Evolutionary conservation across 495 filamentous ascomycete genomes (phyloP).

Genomic region (Chaetomium cochliodes): DNA sequence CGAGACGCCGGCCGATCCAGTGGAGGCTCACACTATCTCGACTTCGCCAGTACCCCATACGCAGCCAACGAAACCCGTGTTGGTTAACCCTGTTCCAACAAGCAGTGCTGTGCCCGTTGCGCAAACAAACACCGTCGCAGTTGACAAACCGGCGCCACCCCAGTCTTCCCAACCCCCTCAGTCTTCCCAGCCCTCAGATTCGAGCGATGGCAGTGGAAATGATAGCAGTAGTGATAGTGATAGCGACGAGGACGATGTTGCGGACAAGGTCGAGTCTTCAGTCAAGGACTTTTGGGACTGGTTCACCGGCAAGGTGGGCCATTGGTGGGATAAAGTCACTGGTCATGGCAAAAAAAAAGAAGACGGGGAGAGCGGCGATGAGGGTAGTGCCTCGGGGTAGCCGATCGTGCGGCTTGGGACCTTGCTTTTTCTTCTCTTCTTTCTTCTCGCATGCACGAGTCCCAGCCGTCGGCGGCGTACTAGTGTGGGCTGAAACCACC

Average conservation of each 20-base stretch:
- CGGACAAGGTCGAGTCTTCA: slow-evolving; percentile 25
- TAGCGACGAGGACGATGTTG: slow-evolving; percentile 20
- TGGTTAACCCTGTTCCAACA: slow-evolving; percentile 23
- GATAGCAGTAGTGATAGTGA: slow-evolving; percentile 19
- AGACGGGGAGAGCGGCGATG: slow-evolving; percentile 1
- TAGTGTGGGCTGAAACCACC: not conserved
- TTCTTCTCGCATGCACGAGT: not conserved
- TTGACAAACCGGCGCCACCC: slow-evolving; percentile 27
- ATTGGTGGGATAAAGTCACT: slow-evolving; percentile 42
- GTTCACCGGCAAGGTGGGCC: slow-evolving; percentile 48
- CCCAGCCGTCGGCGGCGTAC: not conserved
- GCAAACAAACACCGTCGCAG: slow-evolving; percentile 19
- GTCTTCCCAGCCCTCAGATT: not conserved
- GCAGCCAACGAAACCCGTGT: slow-evolving; percentile 26
- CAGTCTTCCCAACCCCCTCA: slow-evolving; percentile 20
- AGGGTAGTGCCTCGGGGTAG: not conserved
- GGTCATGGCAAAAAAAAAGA: slow-evolving; percentile 22
- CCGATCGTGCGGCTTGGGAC: not conserved
- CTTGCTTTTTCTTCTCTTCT: not conserved
- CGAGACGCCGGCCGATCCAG: slow-evolving; percentile 39
- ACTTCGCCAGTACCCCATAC: slow-evolving; percentile 25
- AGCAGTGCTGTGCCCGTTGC: slow-evolving; percentile 2
- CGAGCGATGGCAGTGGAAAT: slow-evolving; percentile 19
- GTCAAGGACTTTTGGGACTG: slow-evolving; percentile 49
- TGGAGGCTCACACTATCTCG: slow-evolving; percentile 7